These are phyloP conservation scores for Saccharomyces jurei DNA, from an alignment of 805 yeast species.

Conservation along the genomic window DNA sequence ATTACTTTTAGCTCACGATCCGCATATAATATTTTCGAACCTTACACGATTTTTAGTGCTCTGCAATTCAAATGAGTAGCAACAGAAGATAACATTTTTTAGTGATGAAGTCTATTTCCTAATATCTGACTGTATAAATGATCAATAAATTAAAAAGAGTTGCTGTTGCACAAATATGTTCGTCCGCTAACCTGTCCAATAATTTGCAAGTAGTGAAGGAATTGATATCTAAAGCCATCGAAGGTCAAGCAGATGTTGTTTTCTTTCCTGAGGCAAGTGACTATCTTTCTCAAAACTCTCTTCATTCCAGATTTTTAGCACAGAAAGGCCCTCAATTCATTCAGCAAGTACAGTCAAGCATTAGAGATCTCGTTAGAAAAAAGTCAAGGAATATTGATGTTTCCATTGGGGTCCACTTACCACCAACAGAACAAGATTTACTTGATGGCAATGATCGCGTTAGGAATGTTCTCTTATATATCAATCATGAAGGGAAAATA, in stretches of 20 bases:
- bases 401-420: slow-evolving; percentile 86
- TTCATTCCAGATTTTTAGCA: slow-evolving; percentile 57
- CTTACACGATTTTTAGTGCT: not conserved
- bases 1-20: not conserved
- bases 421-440: slow-evolving; percentile 34
- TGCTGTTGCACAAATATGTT: slow-evolving; percentile 83
- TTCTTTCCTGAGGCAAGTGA: slow-evolving; percentile 94
- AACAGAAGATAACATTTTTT: not conserved
- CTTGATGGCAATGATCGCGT: slow-evolving; percentile 37
- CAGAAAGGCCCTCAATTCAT: slow-evolving; percentile 37
- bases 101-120: not conserved
- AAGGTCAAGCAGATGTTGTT: slow-evolving; percentile 52
- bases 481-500: slow-evolving; percentile 56
- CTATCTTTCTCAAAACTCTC: slow-evolving; percentile 65
- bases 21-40: not conserved
- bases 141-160: slow-evolving; percentile 25
- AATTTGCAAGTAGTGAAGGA: slow-evolving; percentile 55
- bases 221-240: slow-evolving; percentile 58
- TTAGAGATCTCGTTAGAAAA: slow-evolving; percentile 33
- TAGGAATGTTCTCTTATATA: slow-evolving; percentile 66
- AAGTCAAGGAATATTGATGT: slow-evolving; percentile 46
- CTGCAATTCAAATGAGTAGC: not conserved
- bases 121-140: not conserved
- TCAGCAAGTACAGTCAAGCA: slow-evolving; percentile 38
- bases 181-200: slow-evolving; percentile 50